Conservation (phyloP, 208 protist species). For the Blechomonas ayalai region DNA sequence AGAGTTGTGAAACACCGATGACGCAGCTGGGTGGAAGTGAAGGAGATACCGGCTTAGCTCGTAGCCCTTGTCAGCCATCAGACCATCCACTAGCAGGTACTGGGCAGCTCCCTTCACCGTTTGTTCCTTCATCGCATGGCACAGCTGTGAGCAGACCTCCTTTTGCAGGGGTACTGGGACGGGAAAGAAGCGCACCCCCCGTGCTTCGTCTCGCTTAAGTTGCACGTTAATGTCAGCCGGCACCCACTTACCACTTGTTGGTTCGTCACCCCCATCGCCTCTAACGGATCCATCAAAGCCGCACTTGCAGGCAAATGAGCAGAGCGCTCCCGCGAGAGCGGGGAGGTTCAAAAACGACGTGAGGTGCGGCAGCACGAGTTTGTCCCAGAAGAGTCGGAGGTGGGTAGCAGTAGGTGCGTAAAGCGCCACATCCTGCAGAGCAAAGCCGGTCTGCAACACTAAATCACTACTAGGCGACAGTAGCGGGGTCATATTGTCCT, state of each 20-base stretch:
- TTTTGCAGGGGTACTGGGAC: conserved; percentile 41
- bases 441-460: conserved; percentile 32
- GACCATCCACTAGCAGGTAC: conserved; percentile 55
- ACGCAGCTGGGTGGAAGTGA: conserved; percentile 53
- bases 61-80: conserved; percentile 40
- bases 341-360: conserved; percentile 25
- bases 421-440: conserved; percentile 77
- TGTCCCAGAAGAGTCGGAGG: conserved; percentile 58
- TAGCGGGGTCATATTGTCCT: conserved; percentile 34
- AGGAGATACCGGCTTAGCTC: conserved; percentile 69
- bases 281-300: conserved; percentile 28
- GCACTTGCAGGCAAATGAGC: conserved; percentile 61
- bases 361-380: conserved; percentile 36
- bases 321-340: conserved; percentile 39
- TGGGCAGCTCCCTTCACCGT: conserved; percentile 46
- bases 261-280: conserved; percentile 6
- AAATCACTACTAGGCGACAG: conserved; percentile 38
- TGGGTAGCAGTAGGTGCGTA: conserved; percentile 63
- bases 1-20: conserved; percentile 40
- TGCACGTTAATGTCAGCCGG: conserved; percentile 42
- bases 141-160: conserved; percentile 14
- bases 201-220: conserved; percentile 33
- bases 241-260: conserved; percentile 20
- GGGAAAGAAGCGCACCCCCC: conserved; percentile 49
- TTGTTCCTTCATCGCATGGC: conserved; percentile 10